Percentiles rank a stretch among this genome's conserved stretches.
phyloP scores from a whole-genome alignment of 257 asterid genomes.

The Petunia secreta region DNA sequence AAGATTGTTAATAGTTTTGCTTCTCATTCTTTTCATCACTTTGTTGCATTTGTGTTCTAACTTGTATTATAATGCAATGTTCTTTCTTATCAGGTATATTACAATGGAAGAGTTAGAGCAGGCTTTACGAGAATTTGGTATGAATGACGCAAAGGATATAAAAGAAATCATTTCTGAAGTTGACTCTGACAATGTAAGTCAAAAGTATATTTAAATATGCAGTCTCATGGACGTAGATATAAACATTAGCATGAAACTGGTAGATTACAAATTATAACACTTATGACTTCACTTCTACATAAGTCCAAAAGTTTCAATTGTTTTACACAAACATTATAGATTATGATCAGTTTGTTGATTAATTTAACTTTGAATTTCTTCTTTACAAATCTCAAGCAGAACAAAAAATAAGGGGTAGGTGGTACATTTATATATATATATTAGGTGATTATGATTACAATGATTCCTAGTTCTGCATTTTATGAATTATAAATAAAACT shows the following conservation, averaged over 20 bases:
- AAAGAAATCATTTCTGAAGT: constrained; percentile 69
- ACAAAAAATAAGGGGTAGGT: too few species aligned
- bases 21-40: too few species aligned
- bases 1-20: too few species aligned
- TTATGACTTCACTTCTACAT: too few species aligned
- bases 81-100: constrained; percentile 49
- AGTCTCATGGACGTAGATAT: background rate
- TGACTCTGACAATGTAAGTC: constrained; percentile 61
- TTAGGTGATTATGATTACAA: too few species aligned
- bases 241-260: too few species aligned
- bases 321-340: too few species aligned
- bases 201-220: background rate
- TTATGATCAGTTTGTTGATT: too few species aligned
- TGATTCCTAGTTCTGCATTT: background rate
- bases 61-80: background rate
- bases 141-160: constrained; percentile 59
- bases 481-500: background rate
- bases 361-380: too few species aligned
- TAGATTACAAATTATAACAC: too few species aligned
- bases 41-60: background rate
- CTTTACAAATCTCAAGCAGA: too few species aligned
- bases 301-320: too few species aligned
- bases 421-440: background rate
- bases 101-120: constrained; percentile 77
- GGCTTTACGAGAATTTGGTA: constrained; percentile 67